A percentile compares a stretch with the other conserved stretches of the same genome.
These are phyloP conservation scores for Saccharomycopsis babjevae DNA, from an alignment of 805 yeast species.

Conservation along the genomic window DNA sequence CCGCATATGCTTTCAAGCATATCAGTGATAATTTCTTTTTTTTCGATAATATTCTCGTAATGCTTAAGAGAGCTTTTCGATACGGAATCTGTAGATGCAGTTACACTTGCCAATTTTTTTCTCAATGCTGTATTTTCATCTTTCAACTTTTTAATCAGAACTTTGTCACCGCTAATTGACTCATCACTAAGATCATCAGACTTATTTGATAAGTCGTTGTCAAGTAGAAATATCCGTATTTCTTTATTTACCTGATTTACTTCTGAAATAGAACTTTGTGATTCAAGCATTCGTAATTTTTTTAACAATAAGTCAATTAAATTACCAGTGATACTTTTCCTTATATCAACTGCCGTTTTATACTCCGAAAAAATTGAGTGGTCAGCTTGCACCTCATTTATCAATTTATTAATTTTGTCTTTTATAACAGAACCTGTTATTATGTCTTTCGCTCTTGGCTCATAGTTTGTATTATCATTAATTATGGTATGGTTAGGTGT, in stretches of 20 bases:
- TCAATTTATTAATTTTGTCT: neutral
- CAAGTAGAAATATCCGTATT: neutral
- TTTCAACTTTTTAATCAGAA: neutral
- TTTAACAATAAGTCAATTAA: neutral
- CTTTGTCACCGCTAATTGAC: neutral
- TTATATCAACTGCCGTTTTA: neutral
- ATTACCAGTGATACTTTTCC: neutral
- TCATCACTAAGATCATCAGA: neutral
- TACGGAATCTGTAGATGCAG: neutral
- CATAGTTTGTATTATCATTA: neutral
- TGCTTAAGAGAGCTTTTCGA: neutral
- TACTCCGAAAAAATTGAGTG: neutral
- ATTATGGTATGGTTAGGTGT: neutral
- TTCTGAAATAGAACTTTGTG: neutral
- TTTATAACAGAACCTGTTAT: neutral
- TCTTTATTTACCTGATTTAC: neutral
- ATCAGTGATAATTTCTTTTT: constrained; percentile 13
- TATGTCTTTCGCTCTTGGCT: neutral
- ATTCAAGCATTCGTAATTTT: neutral
- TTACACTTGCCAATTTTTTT: neutral
- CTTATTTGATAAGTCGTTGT: neutral
- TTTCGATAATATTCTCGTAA: constrained; percentile 7
- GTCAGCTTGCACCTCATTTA: neutral
- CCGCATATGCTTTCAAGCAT: constrained; percentile 17
- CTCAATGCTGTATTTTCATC: neutral